Base-by-base conservation (phyloP, 2,329 filamentous ascomycete genomes). In the Diaporthe humulicola region DNA sequence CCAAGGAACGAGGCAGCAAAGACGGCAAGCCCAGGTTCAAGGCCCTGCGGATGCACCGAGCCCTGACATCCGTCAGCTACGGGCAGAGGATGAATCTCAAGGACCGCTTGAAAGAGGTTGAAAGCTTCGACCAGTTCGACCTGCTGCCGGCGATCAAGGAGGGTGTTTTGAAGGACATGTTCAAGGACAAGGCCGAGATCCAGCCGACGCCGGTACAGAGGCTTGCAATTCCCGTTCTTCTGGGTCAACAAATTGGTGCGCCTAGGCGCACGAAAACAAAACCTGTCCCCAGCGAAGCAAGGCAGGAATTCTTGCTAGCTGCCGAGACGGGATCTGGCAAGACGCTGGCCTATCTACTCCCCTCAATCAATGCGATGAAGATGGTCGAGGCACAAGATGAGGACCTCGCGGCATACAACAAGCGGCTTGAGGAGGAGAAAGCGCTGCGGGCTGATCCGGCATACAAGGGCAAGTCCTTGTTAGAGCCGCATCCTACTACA, bases 261-360 rank as follows among this genome's bases (percentile, higher is more conserved):
- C 82, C 78, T 61, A 77, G 74, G 76, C 80, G 81, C 79, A 73
- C 64, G 33, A 73, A 76, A 69, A 79, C 80, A 74, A 82, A 81
- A 54, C 77, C 80, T 50, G 77, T 76, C 7, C 73, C 81, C 3
- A 66, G 33, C 4, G 56, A 52, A n/a, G 80, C 79, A 73, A 88
- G 81, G 78, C 84, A 85, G 75, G 89, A 87, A 85, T 98, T 95
- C 81, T 88, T 99, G 17, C 88, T 99, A 67, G 97, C 97, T 5
- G 97, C 97, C 15, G 97, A 99, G 87, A 99, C 97, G 0, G 97
- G 97, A 17, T 98, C 97, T 0, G 97, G 97, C 75, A 99, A 99
- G 87, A 99, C 97, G 1, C 87, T 99, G 76, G 95, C 97, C 12
- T 99, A 99, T 81, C 87, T 98, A 7, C 85, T 98, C 7, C 97